phyloP scores from a whole-genome alignment of 2,329 filamentous ascomycete species.

The Tolypocladium nubicola region DNA sequence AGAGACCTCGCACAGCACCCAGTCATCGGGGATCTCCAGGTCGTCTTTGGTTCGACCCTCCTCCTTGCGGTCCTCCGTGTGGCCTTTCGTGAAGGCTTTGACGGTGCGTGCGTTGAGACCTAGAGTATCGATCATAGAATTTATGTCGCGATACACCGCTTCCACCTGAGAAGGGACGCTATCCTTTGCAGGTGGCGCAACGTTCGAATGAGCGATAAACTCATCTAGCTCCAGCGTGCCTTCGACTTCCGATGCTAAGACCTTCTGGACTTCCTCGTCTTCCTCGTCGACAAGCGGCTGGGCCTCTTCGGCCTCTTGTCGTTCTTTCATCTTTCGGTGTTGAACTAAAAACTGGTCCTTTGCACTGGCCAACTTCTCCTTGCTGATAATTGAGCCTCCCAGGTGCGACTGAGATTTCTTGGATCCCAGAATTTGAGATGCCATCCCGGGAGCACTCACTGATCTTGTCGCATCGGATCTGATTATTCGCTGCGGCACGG shows the following conservation, averaged over 20 bases:
- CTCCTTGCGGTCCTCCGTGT: slow-evolving; percentile 44
- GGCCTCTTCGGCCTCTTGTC: slow-evolving; percentile 45
- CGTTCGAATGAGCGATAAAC: slow-evolving; percentile 54
- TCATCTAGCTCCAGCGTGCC: slow-evolving; percentile 54
- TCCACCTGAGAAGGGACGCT: slow-evolving; percentile 54
- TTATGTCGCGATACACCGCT: slow-evolving; percentile 67
- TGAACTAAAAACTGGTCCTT: slow-evolving; percentile 39
- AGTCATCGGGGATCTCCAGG: slow-evolving; percentile 56
- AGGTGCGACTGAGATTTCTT: slow-evolving; percentile 25
- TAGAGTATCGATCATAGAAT: slow-evolving; percentile 88
- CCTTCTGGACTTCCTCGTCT: slow-evolving; percentile 54
- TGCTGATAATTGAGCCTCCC: slow-evolving; percentile 27
- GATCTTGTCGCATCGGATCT: slow-evolving; percentile 43
- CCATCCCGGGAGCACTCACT: slow-evolving; percentile 49
- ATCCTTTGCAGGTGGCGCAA: slow-evolving; percentile 40
- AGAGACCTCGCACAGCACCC: slow-evolving; percentile 67
- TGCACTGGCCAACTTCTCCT: slow-evolving; percentile 19
- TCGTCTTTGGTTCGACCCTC: slow-evolving; percentile 52
- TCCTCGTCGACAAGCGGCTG: slow-evolving; percentile 55
- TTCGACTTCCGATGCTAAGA: slow-evolving; percentile 49
- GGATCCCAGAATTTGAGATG: slow-evolving; percentile 39
- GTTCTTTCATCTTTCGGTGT: slow-evolving; percentile 40
- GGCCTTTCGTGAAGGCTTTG: slow-evolving; percentile 54
- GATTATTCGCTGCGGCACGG: slow-evolving; percentile 39
- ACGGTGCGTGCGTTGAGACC: slow-evolving; percentile 72